These are phyloP conservation scores for Sutorius eximius DNA, from an alignment of 1,284 basidiomycete species.

Conservation along the genomic window DNA sequence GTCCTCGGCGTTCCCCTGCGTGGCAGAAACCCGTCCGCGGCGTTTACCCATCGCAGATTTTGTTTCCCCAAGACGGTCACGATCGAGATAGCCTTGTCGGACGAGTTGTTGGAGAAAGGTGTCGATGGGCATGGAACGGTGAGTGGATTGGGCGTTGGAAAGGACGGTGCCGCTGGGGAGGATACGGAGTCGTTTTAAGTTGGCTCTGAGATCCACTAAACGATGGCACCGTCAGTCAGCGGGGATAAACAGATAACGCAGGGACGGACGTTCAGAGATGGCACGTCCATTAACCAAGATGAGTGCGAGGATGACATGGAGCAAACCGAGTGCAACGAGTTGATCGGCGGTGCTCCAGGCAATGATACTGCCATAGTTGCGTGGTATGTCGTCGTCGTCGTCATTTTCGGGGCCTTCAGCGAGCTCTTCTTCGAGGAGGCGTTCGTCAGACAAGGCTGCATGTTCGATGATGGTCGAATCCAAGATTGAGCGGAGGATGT, in stretches of 20 bases:
- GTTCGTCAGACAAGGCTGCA: slow-evolving; percentile 53
- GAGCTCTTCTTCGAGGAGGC: slow-evolving; percentile 58
- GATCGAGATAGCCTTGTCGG: slow-evolving; percentile 70
- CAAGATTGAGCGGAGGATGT: slow-evolving; percentile 70
- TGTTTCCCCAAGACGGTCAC: slow-evolving; percentile 47
- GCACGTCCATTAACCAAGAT: slow-evolving; percentile 69
- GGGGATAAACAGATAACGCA: slow-evolving; percentile 3
- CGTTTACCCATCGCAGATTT: slow-evolving; percentile 45
- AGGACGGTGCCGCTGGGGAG: slow-evolving; percentile 42
- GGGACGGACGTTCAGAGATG: slow-evolving; percentile 60
- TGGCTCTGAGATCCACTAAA: slow-evolving; percentile 57
- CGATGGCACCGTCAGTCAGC: neutral
- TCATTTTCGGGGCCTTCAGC: slow-evolving; percentile 42
- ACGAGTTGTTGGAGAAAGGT: slow-evolving; percentile 55
- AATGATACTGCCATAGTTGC: slow-evolving; percentile 61
- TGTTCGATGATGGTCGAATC: slow-evolving; percentile 56
- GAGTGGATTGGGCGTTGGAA: slow-evolving; percentile 50
- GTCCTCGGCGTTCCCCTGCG: slow-evolving; percentile 52
- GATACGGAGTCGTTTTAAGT: slow-evolving; percentile 64
- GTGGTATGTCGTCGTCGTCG: slow-evolving; percentile 40
- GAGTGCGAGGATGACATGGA: slow-evolving; percentile 69
- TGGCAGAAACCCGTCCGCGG: slow-evolving; percentile 46
- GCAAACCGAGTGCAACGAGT: slow-evolving; percentile 58
- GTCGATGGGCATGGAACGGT: slow-evolving; percentile 52
- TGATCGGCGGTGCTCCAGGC: slow-evolving; percentile 69